Percentiles rank a stretch among this genome's conserved stretches.
These are phyloP conservation scores for Aspergillus conjunctus DNA, from an alignment of 495 filamentous ascomycete genomes.

Conservation along the genomic window DNA sequence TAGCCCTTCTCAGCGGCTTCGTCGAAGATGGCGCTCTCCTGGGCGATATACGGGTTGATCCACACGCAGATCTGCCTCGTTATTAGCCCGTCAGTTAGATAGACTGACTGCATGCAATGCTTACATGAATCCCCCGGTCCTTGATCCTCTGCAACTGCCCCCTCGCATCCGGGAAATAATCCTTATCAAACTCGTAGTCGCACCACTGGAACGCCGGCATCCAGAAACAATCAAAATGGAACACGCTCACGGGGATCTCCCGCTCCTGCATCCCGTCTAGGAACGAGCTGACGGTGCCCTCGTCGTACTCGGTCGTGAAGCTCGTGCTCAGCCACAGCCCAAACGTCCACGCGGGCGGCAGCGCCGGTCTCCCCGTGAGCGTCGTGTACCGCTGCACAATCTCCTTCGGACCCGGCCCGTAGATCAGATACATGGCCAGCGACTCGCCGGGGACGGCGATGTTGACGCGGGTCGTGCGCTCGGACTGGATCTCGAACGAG, in stretches of 20 bases:
- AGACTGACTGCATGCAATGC: background rate
- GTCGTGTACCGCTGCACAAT: constrained; percentile 16
- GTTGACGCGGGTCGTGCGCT: constrained; percentile 17
- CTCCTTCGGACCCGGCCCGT: constrained; percentile 17
- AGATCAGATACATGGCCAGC: constrained; percentile 18
- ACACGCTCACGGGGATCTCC: constrained; percentile 20
- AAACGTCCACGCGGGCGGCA: constrained; percentile 18
- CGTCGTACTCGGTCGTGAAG: constrained; percentile 21
- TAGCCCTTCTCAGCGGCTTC: constrained; percentile 19
- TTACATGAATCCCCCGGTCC: constrained; percentile 13
- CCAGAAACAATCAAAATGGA: constrained; percentile 23
- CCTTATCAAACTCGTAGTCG: constrained; percentile 21
- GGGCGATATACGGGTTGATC: constrained; percentile 20
- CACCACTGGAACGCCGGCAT: constrained; percentile 19
- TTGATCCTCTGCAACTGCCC: constrained; percentile 18
- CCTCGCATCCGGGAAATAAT: constrained; percentile 19
- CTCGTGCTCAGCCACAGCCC: constrained; percentile 18
- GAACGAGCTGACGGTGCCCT: constrained; percentile 16
- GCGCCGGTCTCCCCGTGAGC: constrained; percentile 15
- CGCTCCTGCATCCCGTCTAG: constrained; percentile 17
- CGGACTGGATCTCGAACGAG: constrained; percentile 19
- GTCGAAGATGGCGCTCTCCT: constrained; percentile 19
- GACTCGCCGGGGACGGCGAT: constrained; percentile 18
- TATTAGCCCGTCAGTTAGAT: background rate
- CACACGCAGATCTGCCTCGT: constrained; percentile 14